phyloP scores from a whole-genome alignment of 2,329 filamentous ascomycete genomes.

The Penicillium sp. region DNA sequence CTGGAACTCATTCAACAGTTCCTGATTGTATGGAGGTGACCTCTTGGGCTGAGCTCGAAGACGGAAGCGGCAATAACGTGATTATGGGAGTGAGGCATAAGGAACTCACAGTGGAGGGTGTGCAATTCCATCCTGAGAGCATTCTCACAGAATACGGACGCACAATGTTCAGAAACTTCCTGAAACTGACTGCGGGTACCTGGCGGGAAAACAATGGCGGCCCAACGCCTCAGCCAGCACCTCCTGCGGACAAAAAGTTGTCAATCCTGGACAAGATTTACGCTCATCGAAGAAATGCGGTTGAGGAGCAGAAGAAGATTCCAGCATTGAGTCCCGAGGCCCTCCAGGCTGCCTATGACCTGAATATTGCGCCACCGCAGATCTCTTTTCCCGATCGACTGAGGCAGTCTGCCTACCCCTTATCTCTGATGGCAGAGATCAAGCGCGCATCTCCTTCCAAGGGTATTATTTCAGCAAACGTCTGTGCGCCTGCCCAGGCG shows the following conservation, averaged over 20 bases:
- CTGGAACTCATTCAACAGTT: conserved; percentile 80
- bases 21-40: conserved; percentile 82
- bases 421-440: conserved; percentile 95
- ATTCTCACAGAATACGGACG: conserved; percentile 87
- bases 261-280: conserved; percentile 94
- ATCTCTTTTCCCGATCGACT: conserved; percentile 74
- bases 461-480: conserved; percentile 80
- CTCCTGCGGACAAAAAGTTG: conserved; percentile 54
- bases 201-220: conserved; percentile 70
- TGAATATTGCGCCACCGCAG: conserved; percentile 77
- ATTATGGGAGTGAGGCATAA: conserved; percentile 98
- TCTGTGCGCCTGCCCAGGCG: conserved; percentile 84
- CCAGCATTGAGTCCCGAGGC: conserved; percentile 79
- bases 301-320: conserved; percentile 74
- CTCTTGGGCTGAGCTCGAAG: conserved; percentile 72
- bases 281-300: conserved; percentile 66
- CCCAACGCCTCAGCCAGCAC: conserved; percentile 16
- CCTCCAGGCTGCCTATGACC: conserved; percentile 76
- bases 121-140: conserved; percentile 97
- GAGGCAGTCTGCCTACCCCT: conserved; percentile 72
- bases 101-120: conserved; percentile 82
- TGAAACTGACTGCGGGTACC: conserved; percentile 79
- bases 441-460: conserved; percentile 96
- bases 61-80: conserved; percentile 68
- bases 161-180: conserved; percentile 86